Evolutionary conservation across 495 filamentous ascomycete genomes (phyloP), one percentile per base, ranked within the genome.

Genomic region (Xylaria castorea): DNA sequence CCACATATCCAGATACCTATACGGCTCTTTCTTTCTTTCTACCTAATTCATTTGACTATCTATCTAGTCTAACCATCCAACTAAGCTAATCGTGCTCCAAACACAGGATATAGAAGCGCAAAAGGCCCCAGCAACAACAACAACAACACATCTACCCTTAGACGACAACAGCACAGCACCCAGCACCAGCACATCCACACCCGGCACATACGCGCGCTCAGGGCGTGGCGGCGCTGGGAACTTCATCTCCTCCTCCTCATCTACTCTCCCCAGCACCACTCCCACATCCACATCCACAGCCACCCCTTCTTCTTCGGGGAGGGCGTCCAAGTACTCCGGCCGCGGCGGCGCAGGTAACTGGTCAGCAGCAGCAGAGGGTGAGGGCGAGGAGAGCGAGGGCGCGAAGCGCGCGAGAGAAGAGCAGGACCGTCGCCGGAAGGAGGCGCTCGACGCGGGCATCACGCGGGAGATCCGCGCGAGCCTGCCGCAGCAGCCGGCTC

Each of bases 211-310:
- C 80, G 78, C 80, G 12, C 86, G 87, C 70, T 81, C 80, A 53
- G 89, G 89, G 18, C 87, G 90, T 34, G 89, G 89, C 71, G 90
- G 89, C 42, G 87, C 87, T 0, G 89, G 90, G 22, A 92, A 91
- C 82, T 89, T 87, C 78, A 77, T 32, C 53, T 16, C 53, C 5
- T 2, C 82, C 74, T 16, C 79, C 82, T 42, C 48, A 68, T 76
- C 4, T 16, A 74, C 8, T 2, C 51, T 77, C 36, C 71, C 81
- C 38, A 25, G 73, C 48, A 53, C 78, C 22, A 73, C 77, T 73
- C 55, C 62, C 53, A 22, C 34, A 57, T 53, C 18, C n/a, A 25
- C 46, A 38, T 50, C 38, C 12, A 46, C 44, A 36, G 22, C 32
- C 3, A 32, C 0, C 61, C 7, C 66, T 1, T 34, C 20, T 44